Percentiles rank a stretch among this genome's conserved stretches.
phyloP scores from a whole-genome alignment of 169 alveolate species.

The Hepatocystis sp. region DNA sequence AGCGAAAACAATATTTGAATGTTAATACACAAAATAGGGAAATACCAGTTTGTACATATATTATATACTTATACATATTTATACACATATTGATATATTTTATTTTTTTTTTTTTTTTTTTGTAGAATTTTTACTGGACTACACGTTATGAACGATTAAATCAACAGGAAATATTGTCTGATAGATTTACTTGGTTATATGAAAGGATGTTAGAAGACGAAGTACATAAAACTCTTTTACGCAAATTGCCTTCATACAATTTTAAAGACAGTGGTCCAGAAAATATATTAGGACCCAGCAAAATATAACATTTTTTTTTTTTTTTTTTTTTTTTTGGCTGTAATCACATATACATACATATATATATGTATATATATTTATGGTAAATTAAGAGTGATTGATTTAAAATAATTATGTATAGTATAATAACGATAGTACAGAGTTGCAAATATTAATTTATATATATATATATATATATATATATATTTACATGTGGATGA shows the following conservation, averaged over 20 bases:
- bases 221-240: conserved; percentile 60
- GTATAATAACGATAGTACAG: too few relatives aligned
- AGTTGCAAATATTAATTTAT: too few relatives aligned
- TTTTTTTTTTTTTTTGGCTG: not conserved
- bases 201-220: conserved; percentile 85
- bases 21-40: not conserved
- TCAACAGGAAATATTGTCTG: conserved; percentile 86
- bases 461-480: too few relatives aligned
- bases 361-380: too few relatives aligned
- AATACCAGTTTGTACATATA: not conserved
- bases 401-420: too few relatives aligned
- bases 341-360: too few relatives aligned
- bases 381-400: too few relatives aligned
- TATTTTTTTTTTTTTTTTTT: not conserved
- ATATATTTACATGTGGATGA: too few relatives aligned
- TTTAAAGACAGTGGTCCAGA: conserved; percentile 73
- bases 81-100: too few relatives aligned
- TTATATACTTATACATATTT: too few relatives aligned
- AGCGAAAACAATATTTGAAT: too few relatives aligned
- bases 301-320: conserved; percentile 9
- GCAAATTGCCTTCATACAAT: conserved; percentile 61
- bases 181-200: conserved; percentile 85
- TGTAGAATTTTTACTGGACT: conserved; percentile 86
- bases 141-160: conserved; percentile 79
- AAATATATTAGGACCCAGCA: conserved; percentile 70